A percentile compares a stretch with the other conserved stretches of the same genome.
phyloP scores from a whole-genome alignment of 2,329 filamentous ascomycete species.

The Epicoccum sorghinum region DNA sequence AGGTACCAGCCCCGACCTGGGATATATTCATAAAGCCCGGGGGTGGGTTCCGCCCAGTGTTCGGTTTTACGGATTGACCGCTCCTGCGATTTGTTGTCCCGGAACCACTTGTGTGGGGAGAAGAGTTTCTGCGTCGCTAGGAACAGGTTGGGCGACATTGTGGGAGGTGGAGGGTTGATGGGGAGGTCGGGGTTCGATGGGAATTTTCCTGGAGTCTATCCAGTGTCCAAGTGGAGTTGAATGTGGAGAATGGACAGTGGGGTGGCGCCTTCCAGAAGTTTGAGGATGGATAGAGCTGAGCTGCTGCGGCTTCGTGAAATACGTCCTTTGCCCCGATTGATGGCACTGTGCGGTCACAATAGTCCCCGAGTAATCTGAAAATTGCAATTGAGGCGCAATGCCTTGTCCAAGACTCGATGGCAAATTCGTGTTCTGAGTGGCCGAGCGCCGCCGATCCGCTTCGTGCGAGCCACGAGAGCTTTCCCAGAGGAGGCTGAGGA shows the following conservation, averaged over 20 bases:
- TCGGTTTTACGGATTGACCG: slow-evolving; percentile 52
- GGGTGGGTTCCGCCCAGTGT: slow-evolving; percentile 56
- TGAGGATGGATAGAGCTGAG: background rate
- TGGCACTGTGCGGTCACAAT: background rate
- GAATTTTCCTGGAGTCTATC: background rate
- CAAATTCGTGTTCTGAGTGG: slow-evolving; percentile 22
- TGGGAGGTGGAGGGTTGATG: slow-evolving; percentile 10
- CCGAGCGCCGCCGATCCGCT: slow-evolving; percentile 28
- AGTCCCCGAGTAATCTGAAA: slow-evolving; percentile 6
- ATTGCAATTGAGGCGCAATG: slow-evolving; percentile 17
- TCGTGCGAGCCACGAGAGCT: slow-evolving; percentile 39
- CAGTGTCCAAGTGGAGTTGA: slow-evolving; percentile 12
- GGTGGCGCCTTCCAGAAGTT: slow-evolving; percentile 2
- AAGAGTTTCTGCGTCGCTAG: slow-evolving; percentile 56
- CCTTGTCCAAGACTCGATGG: slow-evolving; percentile 18
- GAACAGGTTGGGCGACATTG: slow-evolving; percentile 59
- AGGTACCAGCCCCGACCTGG: slow-evolving; percentile 59
- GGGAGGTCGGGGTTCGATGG: background rate
- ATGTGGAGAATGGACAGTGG: slow-evolving; percentile 13
- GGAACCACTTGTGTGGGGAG: slow-evolving; percentile 58
- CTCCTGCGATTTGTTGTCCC: slow-evolving; percentile 45
- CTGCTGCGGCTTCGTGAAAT: background rate
- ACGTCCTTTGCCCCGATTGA: no score
- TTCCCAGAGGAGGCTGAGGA: slow-evolving; percentile 26
- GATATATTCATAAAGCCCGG: slow-evolving; percentile 58